These are phyloP conservation scores for Gossypium laxum DNA, from an alignment of 441 rosid species.

Conservation along the genomic window DNA sequence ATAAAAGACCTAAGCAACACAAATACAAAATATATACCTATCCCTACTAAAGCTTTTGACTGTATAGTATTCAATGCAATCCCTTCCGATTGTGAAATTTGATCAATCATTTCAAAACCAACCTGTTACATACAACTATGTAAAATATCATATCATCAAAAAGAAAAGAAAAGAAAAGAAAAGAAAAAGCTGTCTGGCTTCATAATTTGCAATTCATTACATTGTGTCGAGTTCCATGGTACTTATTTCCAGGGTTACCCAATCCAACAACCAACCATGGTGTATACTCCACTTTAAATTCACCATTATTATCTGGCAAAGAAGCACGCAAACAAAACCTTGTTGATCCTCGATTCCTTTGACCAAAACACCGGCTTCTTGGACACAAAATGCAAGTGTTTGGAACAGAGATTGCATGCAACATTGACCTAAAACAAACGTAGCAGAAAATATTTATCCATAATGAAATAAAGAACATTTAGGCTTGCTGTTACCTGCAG, in stretches of 20 bases:
- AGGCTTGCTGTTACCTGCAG: not conserved
- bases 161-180: not conserved
- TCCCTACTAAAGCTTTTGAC: conserved; percentile 80
- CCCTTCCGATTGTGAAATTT: conserved; percentile 49
- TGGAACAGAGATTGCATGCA: conserved; percentile 48
- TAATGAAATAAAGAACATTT: not conserved
- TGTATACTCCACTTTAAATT: conserved; percentile 62
- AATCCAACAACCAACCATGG: conserved; percentile 87
- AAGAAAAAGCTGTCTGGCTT: not conserved
- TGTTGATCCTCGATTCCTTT: conserved; percentile 20
- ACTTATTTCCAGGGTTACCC: conserved; percentile 92
- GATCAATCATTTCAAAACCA: conserved; percentile 88
- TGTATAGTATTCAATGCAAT: conserved; percentile 70
- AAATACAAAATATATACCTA: conserved; percentile 45
- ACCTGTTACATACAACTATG: conserved; percentile 33
- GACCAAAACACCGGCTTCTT: conserved; percentile 22
- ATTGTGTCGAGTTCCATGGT: conserved; percentile 89
- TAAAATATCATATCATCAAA: not conserved
- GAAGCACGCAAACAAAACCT: conserved; percentile 38
- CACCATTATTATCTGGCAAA: conserved; percentile 25
- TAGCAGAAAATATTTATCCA: not conserved
- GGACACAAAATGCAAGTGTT: conserved; percentile 30
- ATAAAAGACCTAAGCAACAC: not conserved
- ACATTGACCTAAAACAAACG: conserved; percentile 45
- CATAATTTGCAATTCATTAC: conserved; percentile 27